Conservation (phyloP, 768 basidiomycete genomes). For the Mycena rebaudengoi region DNA sequence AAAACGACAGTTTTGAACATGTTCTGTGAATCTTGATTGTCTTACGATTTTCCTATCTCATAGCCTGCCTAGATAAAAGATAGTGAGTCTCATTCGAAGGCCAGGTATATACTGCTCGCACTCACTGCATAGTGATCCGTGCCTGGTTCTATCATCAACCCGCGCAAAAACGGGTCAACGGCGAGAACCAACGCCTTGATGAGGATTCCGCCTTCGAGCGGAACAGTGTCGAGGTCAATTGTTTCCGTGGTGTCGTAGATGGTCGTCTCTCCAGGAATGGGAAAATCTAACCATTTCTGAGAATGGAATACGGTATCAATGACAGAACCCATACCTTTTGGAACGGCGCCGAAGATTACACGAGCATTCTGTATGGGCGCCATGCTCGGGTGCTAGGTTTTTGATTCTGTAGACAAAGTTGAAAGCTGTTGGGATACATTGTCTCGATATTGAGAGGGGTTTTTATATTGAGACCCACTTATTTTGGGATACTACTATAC, state of each 20-base stretch:
- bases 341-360: not conserved
- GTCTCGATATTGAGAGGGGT: too few relatives aligned
- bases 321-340: not conserved
- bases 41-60: too few relatives aligned
- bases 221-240: constrained; percentile 53
- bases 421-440: too few relatives aligned
- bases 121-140: constrained; percentile 30
- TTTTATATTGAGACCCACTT: too few relatives aligned
- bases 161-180: constrained; percentile 55
- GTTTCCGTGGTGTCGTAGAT: constrained; percentile 46
- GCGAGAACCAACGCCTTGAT: constrained; percentile 54
- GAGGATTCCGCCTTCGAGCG: constrained; percentile 48
- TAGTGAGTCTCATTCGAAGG: not conserved
- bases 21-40: too few relatives aligned
- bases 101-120: not conserved
- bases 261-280: constrained; percentile 48
- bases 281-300: constrained; percentile 27
- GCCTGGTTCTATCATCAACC: constrained; percentile 42
- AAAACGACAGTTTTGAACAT: too few relatives aligned
- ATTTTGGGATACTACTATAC: too few relatives aligned
- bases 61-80: too few relatives aligned
- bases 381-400: too few relatives aligned
- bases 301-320: not conserved
- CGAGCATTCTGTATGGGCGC: not conserved
- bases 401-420: too few relatives aligned